A percentile compares a stretch with the other conserved stretches of the same genome.
These are phyloP conservation scores for Aspergillus sp. DNA, from an alignment of 2,329 filamentous ascomycete genomes.

Conservation along the genomic window DNA sequence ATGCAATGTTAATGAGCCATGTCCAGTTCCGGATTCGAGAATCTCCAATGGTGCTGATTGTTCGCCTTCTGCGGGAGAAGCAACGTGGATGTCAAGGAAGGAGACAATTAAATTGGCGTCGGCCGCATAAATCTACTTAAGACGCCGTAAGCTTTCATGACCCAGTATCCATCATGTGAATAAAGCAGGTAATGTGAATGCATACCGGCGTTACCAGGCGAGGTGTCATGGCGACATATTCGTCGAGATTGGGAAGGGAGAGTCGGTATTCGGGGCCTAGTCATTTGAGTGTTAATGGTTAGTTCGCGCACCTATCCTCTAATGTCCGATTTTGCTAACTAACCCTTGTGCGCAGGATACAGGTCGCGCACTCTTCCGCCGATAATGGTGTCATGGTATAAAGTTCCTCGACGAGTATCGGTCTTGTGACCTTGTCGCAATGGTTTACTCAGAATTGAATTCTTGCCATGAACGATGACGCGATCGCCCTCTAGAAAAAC, in stretches of 20 bases:
- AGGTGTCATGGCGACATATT: slow-evolving; percentile 62
- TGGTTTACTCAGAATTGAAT: slow-evolving; percentile 36
- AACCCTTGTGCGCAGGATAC: slow-evolving; percentile 50
- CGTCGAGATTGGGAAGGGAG: slow-evolving; percentile 61
- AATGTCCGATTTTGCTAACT: slow-evolving; percentile 2
- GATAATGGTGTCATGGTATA: slow-evolving; percentile 54
- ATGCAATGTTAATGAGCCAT: slow-evolving; percentile 70
- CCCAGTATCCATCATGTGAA: background rate
- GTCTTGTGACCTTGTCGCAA: slow-evolving; percentile 33
- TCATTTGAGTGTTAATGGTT: slow-evolving; percentile 3
- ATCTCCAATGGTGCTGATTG: slow-evolving; percentile 56
- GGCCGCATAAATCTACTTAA: slow-evolving; percentile 59
- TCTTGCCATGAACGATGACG: slow-evolving; percentile 34
- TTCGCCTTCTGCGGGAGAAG: slow-evolving; percentile 28
- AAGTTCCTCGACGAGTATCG: slow-evolving; percentile 27
- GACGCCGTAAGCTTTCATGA: slow-evolving; percentile 10
- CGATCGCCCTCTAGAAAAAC: slow-evolving; percentile 36
- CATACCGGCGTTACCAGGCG: slow-evolving; percentile 69
- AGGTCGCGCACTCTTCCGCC: slow-evolving; percentile 54
- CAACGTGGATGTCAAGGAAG: slow-evolving; percentile 65
- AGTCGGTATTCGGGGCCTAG: slow-evolving; percentile 48
- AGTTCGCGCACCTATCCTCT: background rate
- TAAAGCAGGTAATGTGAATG: slow-evolving; percentile 8
- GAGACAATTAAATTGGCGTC: slow-evolving; percentile 71
- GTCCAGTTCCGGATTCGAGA: slow-evolving; percentile 78